Conservation (phyloP, 257 asterid species). For the Ballota nigra region DNA sequence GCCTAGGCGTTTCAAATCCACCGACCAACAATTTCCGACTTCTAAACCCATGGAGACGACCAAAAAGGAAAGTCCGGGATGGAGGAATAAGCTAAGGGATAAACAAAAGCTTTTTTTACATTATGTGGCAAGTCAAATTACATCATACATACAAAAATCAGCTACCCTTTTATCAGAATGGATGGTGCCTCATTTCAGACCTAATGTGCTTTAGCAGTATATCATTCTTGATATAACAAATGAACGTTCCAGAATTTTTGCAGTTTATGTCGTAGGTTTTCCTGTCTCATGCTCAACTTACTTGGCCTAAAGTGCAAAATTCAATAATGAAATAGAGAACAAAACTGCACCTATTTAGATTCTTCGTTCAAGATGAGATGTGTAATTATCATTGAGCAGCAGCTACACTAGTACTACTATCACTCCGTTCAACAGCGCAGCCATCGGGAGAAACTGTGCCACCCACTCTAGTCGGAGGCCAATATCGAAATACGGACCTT, state of each 20-base stretch:
- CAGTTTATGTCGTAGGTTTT: background rate
- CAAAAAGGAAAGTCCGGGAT: too few relatives aligned
- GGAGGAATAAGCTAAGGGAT: background rate
- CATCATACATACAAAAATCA: background rate
- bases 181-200: background rate
- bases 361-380: background rate
- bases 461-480: slow-evolving; percentile 88
- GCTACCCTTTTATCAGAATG: background rate
- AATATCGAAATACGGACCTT: slow-evolving; percentile 77
- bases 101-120: background rate
- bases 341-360: slow-evolving; percentile 14
- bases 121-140: background rate
- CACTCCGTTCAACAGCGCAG: slow-evolving; percentile 53
- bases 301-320: background rate
- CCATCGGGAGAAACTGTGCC: slow-evolving; percentile 64
- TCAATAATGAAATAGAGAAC: background rate
- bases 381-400: slow-evolving; percentile 36
- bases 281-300: background rate
- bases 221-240: background rate
- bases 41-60: too few relatives aligned
- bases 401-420: slow-evolving; percentile 31
- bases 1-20: too few relatives aligned
- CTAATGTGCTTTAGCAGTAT: background rate
- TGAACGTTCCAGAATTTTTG: too few relatives aligned
- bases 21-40: too few relatives aligned